A percentile compares a stretch with the other conserved stretches of the same genome.
Evolutionary conservation across 169 alveolate species (phyloP).

Genomic region (Babesia sp.): DNA sequence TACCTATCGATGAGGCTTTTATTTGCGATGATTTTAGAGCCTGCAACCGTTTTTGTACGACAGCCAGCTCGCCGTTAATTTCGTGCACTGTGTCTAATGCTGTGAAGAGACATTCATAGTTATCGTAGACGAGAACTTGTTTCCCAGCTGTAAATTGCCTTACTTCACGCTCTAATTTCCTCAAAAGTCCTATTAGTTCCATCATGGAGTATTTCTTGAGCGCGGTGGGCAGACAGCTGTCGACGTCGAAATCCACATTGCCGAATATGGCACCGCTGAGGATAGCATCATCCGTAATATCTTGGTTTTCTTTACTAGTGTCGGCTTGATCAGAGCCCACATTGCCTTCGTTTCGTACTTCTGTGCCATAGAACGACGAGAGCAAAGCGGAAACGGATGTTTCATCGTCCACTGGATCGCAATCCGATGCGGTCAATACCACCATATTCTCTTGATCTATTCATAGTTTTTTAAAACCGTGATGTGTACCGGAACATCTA

Average conservation of each 20-base stretch:
- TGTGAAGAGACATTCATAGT: slow-evolving; percentile 69
- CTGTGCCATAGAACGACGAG: slow-evolving; percentile 47
- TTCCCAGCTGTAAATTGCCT: slow-evolving; percentile 68
- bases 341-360: neutral
- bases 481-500: neutral
- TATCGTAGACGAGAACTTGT: slow-evolving; percentile 59
- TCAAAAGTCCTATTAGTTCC: slow-evolving; percentile 46
- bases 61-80: slow-evolving; percentile 45
- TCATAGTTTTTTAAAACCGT: neutral
- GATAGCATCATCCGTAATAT: neutral
- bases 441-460: neutral
- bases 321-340: neutral
- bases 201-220: slow-evolving; percentile 50
- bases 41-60: slow-evolving; percentile 36
- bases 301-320: neutral
- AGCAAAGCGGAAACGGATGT: slow-evolving; percentile 63
- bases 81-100: slow-evolving; percentile 63
- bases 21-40: slow-evolving; percentile 58
- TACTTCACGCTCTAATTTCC: slow-evolving; percentile 60
- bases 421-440: slow-evolving; percentile 2
- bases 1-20: slow-evolving; percentile 56
- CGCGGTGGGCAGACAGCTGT: slow-evolving; percentile 30
- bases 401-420: neutral
- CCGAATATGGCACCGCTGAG: slow-evolving; percentile 37
- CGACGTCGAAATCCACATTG: slow-evolving; percentile 44